These are phyloP conservation scores for Crithidia fasciculata DNA, from an alignment of 208 protist genomes.

Conservation along the genomic window DNA sequence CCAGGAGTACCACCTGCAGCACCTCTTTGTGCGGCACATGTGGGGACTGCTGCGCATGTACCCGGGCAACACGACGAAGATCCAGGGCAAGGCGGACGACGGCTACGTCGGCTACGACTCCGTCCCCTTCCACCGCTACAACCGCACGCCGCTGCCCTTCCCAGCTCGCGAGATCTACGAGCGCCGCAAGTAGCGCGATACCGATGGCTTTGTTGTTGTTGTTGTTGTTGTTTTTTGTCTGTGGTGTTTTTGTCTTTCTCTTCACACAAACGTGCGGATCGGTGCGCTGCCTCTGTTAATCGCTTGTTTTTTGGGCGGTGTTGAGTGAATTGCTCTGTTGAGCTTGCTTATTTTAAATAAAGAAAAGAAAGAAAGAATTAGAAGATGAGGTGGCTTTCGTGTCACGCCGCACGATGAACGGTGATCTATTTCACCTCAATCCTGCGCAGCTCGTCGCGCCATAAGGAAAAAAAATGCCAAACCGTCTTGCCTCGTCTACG, in stretches of 20 bases:
- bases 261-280: not conserved
- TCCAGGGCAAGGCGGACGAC: conserved; percentile 84
- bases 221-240: not conserved
- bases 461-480: no score
- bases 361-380: no score
- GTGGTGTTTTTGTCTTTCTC: not conserved
- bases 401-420: no score
- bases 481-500: no score
- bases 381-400: no score
- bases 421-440: no score
- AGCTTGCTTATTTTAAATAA: no score
- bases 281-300: no score
- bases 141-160: conserved; percentile 79
- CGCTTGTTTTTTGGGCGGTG: no score
- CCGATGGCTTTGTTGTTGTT: not conserved
- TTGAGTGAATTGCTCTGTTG: no score
- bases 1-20: conserved; percentile 91
- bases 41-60: conserved; percentile 87
- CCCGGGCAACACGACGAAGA: conserved; percentile 86
- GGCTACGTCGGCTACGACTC: conserved; percentile 90
- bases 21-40: conserved; percentile 87
- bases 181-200: conserved; percentile 61
- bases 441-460: no score
- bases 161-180: conserved; percentile 90
- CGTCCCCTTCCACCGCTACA: conserved; percentile 87